phyloP scores from a whole-genome alignment of 1,139 yeast species.

The Kurtzmaniella natalensis region DNA sequence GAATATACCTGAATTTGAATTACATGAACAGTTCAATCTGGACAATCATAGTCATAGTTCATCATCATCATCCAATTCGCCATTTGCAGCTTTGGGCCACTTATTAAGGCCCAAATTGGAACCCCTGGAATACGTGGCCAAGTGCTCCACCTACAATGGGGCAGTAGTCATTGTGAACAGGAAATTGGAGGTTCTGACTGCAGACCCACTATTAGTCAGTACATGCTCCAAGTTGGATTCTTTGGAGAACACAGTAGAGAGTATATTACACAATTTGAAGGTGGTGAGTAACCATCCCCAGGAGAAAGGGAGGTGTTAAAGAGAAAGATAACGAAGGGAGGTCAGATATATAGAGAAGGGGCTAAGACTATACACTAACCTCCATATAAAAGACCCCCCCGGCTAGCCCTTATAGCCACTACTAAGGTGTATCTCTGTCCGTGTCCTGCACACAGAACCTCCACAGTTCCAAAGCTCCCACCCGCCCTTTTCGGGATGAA shows the following conservation, averaged over 20 bases:
- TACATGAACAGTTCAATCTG: slow-evolving; percentile 5
- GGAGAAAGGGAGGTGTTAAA: no score
- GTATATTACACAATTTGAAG: slow-evolving; percentile 6
- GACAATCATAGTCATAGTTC: slow-evolving; percentile 1
- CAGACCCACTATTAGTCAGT: slow-evolving; percentile 43
- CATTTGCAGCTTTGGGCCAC: slow-evolving; percentile 24
- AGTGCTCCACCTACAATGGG: slow-evolving; percentile 38
- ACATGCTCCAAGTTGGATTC: slow-evolving; percentile 42
- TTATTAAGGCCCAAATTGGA: slow-evolving; percentile 30
- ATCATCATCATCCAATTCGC: slow-evolving; percentile 10
- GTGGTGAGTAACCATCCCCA: slow-evolving; percentile 3
- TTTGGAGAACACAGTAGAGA: slow-evolving; percentile 21
- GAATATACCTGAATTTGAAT: slow-evolving; percentile 9
- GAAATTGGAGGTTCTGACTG: slow-evolving; percentile 40
- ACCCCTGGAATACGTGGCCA: slow-evolving; percentile 41
- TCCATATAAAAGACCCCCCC: no score
- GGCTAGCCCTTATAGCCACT: no score
- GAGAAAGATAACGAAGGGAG: no score
- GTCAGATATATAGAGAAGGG: no score
- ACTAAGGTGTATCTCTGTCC: no score
- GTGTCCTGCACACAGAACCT: slow-evolving; percentile 2
- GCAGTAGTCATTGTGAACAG: slow-evolving; percentile 41
- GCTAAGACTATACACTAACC: no score
- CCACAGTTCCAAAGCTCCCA: background rate
- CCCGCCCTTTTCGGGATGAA: background rate